Percentiles rank a stretch among this genome's conserved stretches.
phyloP scores from a whole-genome alignment of 1,139 yeast species.

The Geotrichum restrictum region DNA sequence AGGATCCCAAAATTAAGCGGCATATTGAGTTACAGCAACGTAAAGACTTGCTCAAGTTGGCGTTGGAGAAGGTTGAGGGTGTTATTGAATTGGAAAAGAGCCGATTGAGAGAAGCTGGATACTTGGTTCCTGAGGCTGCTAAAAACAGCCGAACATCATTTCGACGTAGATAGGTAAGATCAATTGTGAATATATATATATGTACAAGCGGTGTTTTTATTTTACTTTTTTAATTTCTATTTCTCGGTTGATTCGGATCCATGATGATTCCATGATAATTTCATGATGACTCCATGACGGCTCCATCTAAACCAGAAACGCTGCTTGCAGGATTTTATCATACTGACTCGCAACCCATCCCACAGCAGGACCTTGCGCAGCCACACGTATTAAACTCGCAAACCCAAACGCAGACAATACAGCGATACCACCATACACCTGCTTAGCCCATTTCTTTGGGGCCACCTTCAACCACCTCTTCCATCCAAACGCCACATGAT shows the following conservation, averaged over 20 bases:
- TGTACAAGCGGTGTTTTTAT: too few species aligned
- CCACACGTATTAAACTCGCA: conserved; percentile 23
- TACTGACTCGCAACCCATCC: conserved; percentile 30
- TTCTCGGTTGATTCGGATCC: too few species aligned
- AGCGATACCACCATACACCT: conserved; percentile 1
- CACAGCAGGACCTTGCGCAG: conserved; percentile 23
- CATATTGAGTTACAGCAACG: conserved; percentile 93
- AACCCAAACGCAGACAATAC: conserved; percentile 21
- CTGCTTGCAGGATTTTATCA: conserved; percentile 16
- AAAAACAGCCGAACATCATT: background rate
- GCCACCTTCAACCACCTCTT: conserved; percentile 34
- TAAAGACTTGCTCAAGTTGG: conserved; percentile 80
- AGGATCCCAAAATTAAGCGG: conserved; percentile 83
- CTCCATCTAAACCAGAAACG: background rate
- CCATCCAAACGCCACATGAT: conserved; percentile 45
- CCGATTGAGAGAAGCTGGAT: conserved; percentile 17
- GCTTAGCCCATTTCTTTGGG: background rate
- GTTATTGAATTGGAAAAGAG: conserved; percentile 68
- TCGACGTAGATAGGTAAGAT: background rate
- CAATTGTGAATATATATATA: background rate
- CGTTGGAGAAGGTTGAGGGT: conserved; percentile 79
- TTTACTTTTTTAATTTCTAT: background rate
- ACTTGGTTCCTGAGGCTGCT: background rate
- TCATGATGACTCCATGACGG: too few species aligned
- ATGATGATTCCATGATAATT: too few species aligned